phyloP scores from a whole-genome alignment of 208 protist genomes.

The Wallacemonas rigidus region DNA sequence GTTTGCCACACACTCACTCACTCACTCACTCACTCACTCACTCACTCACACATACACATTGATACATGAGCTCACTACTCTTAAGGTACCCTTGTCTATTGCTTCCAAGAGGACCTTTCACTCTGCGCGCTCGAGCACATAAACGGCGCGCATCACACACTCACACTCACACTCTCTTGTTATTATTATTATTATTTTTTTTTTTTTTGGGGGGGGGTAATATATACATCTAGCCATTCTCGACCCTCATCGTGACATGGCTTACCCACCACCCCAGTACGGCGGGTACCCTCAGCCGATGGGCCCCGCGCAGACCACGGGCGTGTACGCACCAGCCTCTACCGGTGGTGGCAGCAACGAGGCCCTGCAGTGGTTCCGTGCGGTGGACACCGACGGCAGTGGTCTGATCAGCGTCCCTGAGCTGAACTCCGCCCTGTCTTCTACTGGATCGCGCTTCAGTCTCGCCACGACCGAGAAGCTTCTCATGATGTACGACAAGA shows the following conservation, averaged over 20 bases:
- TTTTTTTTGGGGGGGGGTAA: no score
- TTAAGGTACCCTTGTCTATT: no score
- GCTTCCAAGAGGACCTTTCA: no score
- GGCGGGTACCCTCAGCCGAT: conserved; percentile 32
- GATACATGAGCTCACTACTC: no score
- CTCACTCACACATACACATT: no score
- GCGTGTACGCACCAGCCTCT: conserved; percentile 19
- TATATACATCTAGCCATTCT: no score
- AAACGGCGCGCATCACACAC: no score
- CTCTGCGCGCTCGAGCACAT: no score
- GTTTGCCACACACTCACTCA: no score
- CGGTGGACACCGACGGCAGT: conserved; percentile 70
- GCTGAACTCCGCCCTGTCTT: conserved; percentile 72
- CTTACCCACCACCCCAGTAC: conserved; percentile 35
- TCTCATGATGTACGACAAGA: conserved; percentile 81
- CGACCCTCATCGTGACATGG: not conserved
- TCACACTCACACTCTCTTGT: no score
- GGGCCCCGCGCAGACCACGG: conserved; percentile 4
- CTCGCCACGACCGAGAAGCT: conserved; percentile 76
- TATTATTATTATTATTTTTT: no score
- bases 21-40: no score
- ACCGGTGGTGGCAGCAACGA: conserved; percentile 36
- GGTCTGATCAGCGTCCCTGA: conserved; percentile 76
- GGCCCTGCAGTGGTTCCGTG: conserved; percentile 75
- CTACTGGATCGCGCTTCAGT: conserved; percentile 63